Conservation (phyloP, 768 basidiomycete species). For the Lactarius hatsudake region DNA sequence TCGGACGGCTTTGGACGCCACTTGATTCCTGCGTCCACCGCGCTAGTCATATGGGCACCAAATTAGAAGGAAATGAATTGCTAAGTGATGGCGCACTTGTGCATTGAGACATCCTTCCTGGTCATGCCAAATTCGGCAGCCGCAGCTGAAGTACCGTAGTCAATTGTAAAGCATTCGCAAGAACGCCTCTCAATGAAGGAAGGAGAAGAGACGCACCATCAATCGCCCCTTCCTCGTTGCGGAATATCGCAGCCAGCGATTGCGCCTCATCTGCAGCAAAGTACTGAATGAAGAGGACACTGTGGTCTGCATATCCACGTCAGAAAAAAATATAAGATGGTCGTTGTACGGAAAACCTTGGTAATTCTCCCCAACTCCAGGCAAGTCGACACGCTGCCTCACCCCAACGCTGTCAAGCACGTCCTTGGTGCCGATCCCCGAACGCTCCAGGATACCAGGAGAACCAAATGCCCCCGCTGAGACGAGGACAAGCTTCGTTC, state of each 20-base stretch:
- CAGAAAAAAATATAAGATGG: neutral
- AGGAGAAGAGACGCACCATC: slow-evolving; percentile 14
- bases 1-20: slow-evolving; percentile 29
- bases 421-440: slow-evolving; percentile 40
- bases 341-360: slow-evolving; percentile 30
- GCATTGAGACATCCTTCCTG: slow-evolving; percentile 47
- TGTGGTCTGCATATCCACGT: slow-evolving; percentile 16
- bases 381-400: slow-evolving; percentile 35
- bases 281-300: slow-evolving; percentile 18
- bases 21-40: slow-evolving; percentile 31
- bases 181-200: slow-evolving; percentile 21
- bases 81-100: slow-evolving; percentile 45
- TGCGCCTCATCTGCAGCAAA: slow-evolving; percentile 20
- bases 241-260: slow-evolving; percentile 27
- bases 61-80: neutral
- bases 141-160: slow-evolving; percentile 32
- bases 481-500: slow-evolving; percentile 39
- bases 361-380: slow-evolving; percentile 41
- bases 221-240: slow-evolving; percentile 16
- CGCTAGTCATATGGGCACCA: slow-evolving; percentile 14
- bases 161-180: neutral
- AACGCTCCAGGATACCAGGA: slow-evolving; percentile 54
- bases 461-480: slow-evolving; percentile 43
- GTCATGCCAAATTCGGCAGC: slow-evolving; percentile 35
- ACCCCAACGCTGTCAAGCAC: slow-evolving; percentile 36